Base-by-base conservation (phyloP, 169 alveolate species). In the Plasmodium gaboni region DNA sequence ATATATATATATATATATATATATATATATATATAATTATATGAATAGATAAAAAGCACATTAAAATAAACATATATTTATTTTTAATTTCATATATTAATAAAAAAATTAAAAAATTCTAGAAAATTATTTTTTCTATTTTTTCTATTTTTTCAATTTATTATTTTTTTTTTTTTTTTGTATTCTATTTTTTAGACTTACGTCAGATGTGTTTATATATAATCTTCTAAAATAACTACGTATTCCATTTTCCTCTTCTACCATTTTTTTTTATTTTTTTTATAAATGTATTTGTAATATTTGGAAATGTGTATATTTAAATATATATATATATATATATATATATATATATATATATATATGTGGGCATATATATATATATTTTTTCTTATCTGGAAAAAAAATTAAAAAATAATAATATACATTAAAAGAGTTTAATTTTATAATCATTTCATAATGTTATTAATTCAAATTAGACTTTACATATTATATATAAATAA, bases 161-260 rank as follows among this genome's bases (percentile, higher is more conserved):
- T n/a, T n/a, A n/a, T n/a, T 44, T 59, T 22, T 73, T 55, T 55
- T 24, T 24, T 51, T 32, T 59, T 50, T 22, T 24, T 48, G 32
- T 15, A 32, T 46, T n/a, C 12, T 19, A 51, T 42, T 61, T 67
- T 42, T 57, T 38, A 42, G n/a, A 60, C 90, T 80, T 80, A 80
- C 90, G 48, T 80, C 60, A 65, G 80, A 80, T 10, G 80, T 68
- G 28, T 80, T 80, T 46, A 51, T 60, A 59, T 80, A 80, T n/a
- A 80, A 17, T 55, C 74, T 67, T 57, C 80, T 68, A 51, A 80
- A 32, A 80, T 80, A 80, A n/a, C 69, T 71, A 44, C 80, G 78
- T 12, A 65, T 22, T 28, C 69, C 50, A 48, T 80, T 80, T 80
- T 68, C 90, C 28, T 55, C 64, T 61, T 80, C 76, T 46, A 60